Percentiles rank a stretch among this genome's conserved stretches.
phyloP scores from a whole-genome alignment of 371 early-diverging fungal genomes.

The Zychaea mexicana region DNA sequence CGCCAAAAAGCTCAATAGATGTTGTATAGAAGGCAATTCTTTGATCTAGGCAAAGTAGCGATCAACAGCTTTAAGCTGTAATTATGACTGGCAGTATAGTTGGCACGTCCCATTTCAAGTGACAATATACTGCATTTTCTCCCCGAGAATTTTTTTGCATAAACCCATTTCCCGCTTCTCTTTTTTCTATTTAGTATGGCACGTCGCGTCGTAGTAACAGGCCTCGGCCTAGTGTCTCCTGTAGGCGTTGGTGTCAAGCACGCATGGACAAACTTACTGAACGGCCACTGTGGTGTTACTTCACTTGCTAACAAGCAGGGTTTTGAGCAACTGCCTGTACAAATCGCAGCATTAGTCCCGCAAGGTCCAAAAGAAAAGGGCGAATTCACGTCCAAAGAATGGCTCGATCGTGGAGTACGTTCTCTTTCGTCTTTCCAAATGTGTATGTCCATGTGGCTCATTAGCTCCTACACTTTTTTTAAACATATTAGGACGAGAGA shows the following conservation, averaged over 20 bases:
- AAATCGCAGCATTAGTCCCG: slow-evolving; percentile 80
- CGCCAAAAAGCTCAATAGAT: too few relatives aligned
- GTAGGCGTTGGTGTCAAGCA: slow-evolving; percentile 78
- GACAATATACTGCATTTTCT: too few relatives aligned
- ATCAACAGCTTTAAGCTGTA: too few relatives aligned
- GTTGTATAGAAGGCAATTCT: too few relatives aligned
- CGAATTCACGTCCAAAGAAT: slow-evolving; percentile 68
- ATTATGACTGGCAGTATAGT: too few relatives aligned
- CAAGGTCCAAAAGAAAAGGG: slow-evolving; percentile 54
- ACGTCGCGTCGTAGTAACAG: slow-evolving; percentile 93
- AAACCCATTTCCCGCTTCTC: neutral
- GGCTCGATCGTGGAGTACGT: slow-evolving; percentile 73
- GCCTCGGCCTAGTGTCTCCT: slow-evolving; percentile 93
- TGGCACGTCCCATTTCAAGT: too few relatives aligned
- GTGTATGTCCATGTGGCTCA: neutral
- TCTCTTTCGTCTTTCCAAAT: neutral
- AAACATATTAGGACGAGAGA: slow-evolving; percentile 65
- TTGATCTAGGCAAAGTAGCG: too few relatives aligned
- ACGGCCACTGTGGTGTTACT: slow-evolving; percentile 77
- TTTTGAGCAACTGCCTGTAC: slow-evolving; percentile 73
- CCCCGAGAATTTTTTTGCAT: neutral
- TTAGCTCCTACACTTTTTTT: neutral
- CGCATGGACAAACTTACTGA: slow-evolving; percentile 78
- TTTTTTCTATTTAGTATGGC: slow-evolving; percentile 6
- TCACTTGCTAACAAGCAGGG: slow-evolving; percentile 55